Evolutionary conservation across 2,329 filamentous ascomycete genomes (phyloP).

Genomic region (Arthroderma sp.): DNA sequence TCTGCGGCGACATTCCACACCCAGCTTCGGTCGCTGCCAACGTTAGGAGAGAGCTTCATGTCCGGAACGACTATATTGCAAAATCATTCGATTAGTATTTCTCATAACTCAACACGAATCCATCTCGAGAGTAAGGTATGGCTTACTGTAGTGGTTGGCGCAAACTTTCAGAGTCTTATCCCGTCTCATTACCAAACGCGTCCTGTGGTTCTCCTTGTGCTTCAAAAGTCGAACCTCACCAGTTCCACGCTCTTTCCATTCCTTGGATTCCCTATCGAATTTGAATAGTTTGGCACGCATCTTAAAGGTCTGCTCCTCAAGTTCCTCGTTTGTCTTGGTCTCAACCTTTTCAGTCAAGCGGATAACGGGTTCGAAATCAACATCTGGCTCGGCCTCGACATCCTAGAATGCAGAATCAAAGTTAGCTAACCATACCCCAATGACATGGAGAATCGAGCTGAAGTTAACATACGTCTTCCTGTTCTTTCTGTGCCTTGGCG

Average conservation of each 20-base stretch:
- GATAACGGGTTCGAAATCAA: slow-evolving; percentile 95
- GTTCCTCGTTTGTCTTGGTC: slow-evolving; percentile 94
- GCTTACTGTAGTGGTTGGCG: slow-evolving; percentile 97
- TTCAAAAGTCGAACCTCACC: slow-evolving; percentile 93
- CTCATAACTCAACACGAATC: not conserved
- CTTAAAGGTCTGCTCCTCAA: slow-evolving; percentile 96
- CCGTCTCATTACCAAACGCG: slow-evolving; percentile 90
- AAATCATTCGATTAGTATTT: slow-evolving; percentile 10
- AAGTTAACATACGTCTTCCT: slow-evolving; percentile 33
- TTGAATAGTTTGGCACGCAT: slow-evolving; percentile 99
- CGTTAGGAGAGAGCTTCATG: slow-evolving; percentile 98
- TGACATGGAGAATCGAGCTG: not conserved
- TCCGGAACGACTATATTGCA: slow-evolving; percentile 66
- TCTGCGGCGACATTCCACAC: slow-evolving; percentile 98
- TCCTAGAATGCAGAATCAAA: slow-evolving; percentile 33
- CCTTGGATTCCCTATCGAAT: slow-evolving; percentile 78
- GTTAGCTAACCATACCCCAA: not conserved
- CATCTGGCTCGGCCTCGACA: slow-evolving; percentile 75
- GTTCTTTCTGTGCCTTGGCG: slow-evolving; percentile 62
- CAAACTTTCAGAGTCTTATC: slow-evolving; percentile 99
- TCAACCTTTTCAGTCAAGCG: slow-evolving; percentile 95
- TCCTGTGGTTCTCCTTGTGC: slow-evolving; percentile 98
- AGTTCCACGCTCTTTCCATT: slow-evolving; percentile 99
- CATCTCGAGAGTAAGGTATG: not conserved
- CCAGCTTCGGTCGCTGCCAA: slow-evolving; percentile 96